Percentiles rank a stretch among this genome's conserved stretches.
Conservation (phyloP, 2,329 filamentous ascomycete genomes). For the Coniella lustricola region DNA sequence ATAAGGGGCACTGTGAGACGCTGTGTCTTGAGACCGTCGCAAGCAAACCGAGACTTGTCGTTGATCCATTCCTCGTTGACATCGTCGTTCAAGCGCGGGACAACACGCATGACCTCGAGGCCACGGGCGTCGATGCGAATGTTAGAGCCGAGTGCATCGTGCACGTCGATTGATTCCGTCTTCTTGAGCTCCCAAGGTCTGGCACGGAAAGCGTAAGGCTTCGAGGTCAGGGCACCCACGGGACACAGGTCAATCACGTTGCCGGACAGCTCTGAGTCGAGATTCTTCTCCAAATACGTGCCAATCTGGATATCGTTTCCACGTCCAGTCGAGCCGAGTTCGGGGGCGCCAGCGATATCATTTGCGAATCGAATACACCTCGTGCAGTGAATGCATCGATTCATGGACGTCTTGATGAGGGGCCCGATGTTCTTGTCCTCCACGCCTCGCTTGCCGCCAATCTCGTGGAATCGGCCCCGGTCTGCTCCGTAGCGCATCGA, state of each 20-base stretch:
- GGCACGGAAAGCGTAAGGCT: conserved; percentile 95
- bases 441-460: conserved; percentile 91
- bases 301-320: conserved; percentile 98
- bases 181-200: conserved; percentile 96
- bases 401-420: conserved; percentile 99
- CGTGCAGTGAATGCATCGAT: conserved; percentile 98
- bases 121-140: conserved; percentile 91
- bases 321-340: conserved; percentile 88
- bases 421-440: conserved; percentile 99
- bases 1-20: conserved; percentile 88
- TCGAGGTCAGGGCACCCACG: conserved; percentile 91
- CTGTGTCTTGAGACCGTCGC: conserved; percentile 94
- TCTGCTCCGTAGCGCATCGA: conserved; percentile 98
- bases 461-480: conserved; percentile 92
- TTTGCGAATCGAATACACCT: conserved; percentile 97
- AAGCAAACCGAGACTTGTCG: conserved; percentile 94
- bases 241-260: conserved; percentile 98
- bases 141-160: conserved; percentile 87
- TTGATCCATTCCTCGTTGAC: conserved; percentile 99
- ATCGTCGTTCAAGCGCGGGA: conserved; percentile 92
- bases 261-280: conserved; percentile 90
- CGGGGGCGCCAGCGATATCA: conserved; percentile 90
- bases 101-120: conserved; percentile 89
- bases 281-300: conserved; percentile 89
- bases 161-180: conserved; percentile 90